Base-by-base conservation (phyloP, 2,329 filamentous ascomycete species). In the Amylocarpus encephaloides region DNA sequence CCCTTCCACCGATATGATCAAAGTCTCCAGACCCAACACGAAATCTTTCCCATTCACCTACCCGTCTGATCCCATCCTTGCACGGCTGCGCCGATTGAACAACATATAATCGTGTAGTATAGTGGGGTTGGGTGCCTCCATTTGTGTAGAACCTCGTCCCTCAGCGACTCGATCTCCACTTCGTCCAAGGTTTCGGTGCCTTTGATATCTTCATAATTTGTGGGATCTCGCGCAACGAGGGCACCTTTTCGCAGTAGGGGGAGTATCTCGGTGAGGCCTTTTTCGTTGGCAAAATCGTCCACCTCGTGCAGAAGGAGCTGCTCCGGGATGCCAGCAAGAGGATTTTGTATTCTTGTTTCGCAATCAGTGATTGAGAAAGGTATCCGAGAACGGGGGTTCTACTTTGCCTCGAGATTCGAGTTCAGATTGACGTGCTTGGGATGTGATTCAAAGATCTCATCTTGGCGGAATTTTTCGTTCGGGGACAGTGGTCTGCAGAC, bases 201-300 rank as follows among this genome's bases (percentile, higher is more conserved):
- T 2, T 63, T 67, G 36, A 89, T 74, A 32, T 74, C 70, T 50
- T 87, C 83, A 64, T 77, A 86, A 29, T 74, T 72, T 7, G 71
- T 70, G 0, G 85, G 85, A 58, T 84, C 80, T 64, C 88, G 85
- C 2, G 87, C 87, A 15, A 90, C 77, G 10, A 92, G 73, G 3
- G 86, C 88, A 32, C 85, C 87, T 60, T 83, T 84, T 46, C 77
- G 73, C 46, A 90, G 73, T 13, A 85, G 63, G 3, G 71, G 68
- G 2, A 80, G 68, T 56, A 84, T 74, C 48, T 84, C 77, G 2
- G 70, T 66, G 22, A 90, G 72, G 19, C 74, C 74, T 57, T 84
- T 78, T 38, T 75, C 68, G 12, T 71, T 69, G 35, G 82, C 83
- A 60, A 86, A 88, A n/a, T 71, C 70, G 46, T 80, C 73, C 30